Evolutionary conservation across 495 filamentous ascomycete genomes (phyloP).

Genomic region (Umbilicaria muhlenbergii): DNA sequence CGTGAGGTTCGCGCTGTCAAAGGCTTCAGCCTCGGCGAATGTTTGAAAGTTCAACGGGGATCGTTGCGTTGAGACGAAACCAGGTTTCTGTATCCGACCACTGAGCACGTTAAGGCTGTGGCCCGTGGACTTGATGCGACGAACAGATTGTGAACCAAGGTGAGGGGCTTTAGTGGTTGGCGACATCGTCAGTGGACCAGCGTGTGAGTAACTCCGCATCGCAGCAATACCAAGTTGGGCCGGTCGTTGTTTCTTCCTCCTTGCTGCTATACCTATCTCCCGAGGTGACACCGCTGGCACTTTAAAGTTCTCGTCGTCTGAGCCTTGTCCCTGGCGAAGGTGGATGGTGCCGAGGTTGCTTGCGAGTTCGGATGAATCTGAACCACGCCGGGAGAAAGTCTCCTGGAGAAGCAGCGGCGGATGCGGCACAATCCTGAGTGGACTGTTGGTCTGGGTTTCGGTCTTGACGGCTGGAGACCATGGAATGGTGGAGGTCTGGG

Average conservation of each 20-base stretch:
- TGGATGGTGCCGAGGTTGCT: conserved; percentile 11
- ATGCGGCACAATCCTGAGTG: no score
- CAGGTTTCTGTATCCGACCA: conserved; percentile 35
- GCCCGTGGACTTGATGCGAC: conserved; percentile 36
- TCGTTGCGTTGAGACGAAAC: conserved; percentile 25
- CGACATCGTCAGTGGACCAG: conserved; percentile 28
- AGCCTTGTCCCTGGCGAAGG: conserved; percentile 8
- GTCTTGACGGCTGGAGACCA: no score
- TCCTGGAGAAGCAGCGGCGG: conserved; percentile 6
- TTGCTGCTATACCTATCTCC: conserved; percentile 33
- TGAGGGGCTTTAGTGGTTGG: conserved; percentile 24
- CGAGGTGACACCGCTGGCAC: conserved; percentile 24
- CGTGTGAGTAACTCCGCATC: conserved; percentile 20
- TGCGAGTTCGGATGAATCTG: conserved; percentile 11
- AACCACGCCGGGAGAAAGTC: conserved; percentile 7
- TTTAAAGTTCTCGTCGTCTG: conserved; percentile 17
- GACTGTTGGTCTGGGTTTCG: no score
- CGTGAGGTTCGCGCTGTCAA: conserved; percentile 17
- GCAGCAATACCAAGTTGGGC: conserved; percentile 34
- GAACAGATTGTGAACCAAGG: conserved; percentile 21
- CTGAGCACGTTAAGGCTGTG: conserved; percentile 32
- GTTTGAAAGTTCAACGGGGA: conserved; percentile 37
- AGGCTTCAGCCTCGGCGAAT: conserved; percentile 28
- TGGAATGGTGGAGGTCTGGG: no score
- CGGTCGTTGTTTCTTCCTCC: conserved; percentile 36